Percentiles rank a stretch among this genome's conserved stretches.
Evolutionary conservation across 345 rosid genomes (phyloP).

Genomic region (Corymbia maculata): DNA sequence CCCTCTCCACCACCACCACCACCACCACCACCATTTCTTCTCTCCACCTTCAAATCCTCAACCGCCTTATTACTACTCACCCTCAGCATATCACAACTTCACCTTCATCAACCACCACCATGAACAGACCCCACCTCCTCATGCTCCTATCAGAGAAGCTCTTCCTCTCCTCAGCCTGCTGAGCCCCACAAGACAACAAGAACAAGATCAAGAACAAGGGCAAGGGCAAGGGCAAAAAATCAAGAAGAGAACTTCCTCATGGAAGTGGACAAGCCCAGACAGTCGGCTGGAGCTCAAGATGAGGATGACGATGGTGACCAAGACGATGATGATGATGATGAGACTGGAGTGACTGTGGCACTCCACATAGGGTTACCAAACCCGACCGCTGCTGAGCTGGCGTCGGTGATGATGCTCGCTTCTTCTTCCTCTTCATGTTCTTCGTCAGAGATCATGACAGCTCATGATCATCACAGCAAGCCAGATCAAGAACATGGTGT

Average conservation of each 20-base stretch:
- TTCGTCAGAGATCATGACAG: conserved; percentile 18
- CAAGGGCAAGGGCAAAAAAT: neutral
- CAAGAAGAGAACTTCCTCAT: conserved; percentile 8
- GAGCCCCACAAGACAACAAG: conserved; percentile 41
- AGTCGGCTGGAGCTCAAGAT: neutral
- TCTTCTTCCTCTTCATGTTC: conserved; percentile 10
- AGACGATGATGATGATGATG: conserved; percentile 4
- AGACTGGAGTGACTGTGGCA: conserved; percentile 64
- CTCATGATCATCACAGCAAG: neutral
- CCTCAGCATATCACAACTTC: neutral
- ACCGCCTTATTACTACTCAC: conserved; percentile 4
- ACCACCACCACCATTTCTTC: conserved; percentile 34
- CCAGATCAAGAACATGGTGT: conserved; percentile 30
- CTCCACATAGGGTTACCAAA: conserved; percentile 90
- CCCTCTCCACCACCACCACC: conserved; percentile 16
- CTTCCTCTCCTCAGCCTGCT: conserved; percentile 58
- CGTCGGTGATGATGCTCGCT: conserved; percentile 2
- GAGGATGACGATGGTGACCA: conserved; percentile 3
- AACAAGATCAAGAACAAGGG: neutral
- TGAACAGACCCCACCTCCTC: conserved; percentile 17
- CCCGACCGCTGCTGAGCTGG: conserved; percentile 80
- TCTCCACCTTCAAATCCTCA: conserved; percentile 24
- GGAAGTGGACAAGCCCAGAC: neutral
- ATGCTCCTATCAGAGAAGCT: conserved; percentile 86
- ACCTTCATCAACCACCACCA: neutral